Evolutionary conservation across 2,329 filamentous ascomycete genomes (phyloP), one percentile per base, ranked within the genome.

Genomic region (Mycosphaerella arachidis): DNA sequence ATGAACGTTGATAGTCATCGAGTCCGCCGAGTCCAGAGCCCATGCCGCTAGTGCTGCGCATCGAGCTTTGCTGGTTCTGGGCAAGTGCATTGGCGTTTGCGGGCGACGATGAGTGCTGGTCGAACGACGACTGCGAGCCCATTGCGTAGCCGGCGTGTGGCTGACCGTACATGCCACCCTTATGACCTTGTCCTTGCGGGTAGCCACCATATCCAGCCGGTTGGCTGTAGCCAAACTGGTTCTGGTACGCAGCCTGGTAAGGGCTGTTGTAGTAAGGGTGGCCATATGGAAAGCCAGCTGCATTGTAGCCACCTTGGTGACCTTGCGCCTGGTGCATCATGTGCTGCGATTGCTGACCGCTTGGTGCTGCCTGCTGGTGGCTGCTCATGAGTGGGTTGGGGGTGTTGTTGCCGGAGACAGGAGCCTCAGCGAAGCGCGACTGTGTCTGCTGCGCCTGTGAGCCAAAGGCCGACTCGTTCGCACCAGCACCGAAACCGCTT

Each of bases 351-450:
- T 76, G 74, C 53, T 82, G 82, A 63, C 82, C 79, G 53, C 62
- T 58, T 6, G 65, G 64, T 18, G 62, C 59, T 20, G 77, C 78
- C 57, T 77, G 76, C 64, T 84, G 82, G 60, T 83, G 82, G 55
- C 76, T 79, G 60, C 82, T 81, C 61, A 84, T 75, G 45, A 87
- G 82, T 30, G 92, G 92, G 78, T 95, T 94, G 37, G 93, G 92
- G 2, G 92, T 97, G 70, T 89, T 93, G 74, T 94, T 89, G 48
- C 92, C 93, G 73, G 91, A 96, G 78, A 88, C 91, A 70, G 92
- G 90, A 63, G 84, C 83, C 57, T 96, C 91, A 63, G 85, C 83
- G 70, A 87, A 88, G 67, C 87, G 88, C 73, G 86, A 90, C 73
- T 92, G 92, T 82, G 65, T 66, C 61, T 68, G 65, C 46, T 64